Percentiles rank a stretch among this genome's conserved stretches.
These are phyloP conservation scores for Ophiostoma populinum DNA, from an alignment of 2,329 filamentous ascomycete genomes.

Conservation along the genomic window DNA sequence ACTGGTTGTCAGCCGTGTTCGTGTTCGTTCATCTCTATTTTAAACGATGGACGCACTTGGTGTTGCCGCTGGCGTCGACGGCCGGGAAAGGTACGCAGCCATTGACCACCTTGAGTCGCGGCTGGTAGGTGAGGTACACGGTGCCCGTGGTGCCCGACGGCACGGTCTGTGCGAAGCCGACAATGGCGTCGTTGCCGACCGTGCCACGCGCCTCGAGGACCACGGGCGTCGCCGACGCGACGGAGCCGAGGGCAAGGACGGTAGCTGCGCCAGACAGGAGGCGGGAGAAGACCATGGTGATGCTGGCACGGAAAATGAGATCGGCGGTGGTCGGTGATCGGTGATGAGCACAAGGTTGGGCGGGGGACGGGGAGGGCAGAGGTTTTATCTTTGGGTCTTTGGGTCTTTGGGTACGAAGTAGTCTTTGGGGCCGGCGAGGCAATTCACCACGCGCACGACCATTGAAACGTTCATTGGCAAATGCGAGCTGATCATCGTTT, in stretches of 20 bases:
- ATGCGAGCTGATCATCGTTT: too few relatives aligned
- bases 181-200: slow-evolving; percentile 21
- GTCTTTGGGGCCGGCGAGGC: too few relatives aligned
- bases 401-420: too few relatives aligned
- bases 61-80: slow-evolving; percentile 39
- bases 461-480: too few relatives aligned
- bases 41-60: too few relatives aligned
- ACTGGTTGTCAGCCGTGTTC: too few relatives aligned
- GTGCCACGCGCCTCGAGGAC: slow-evolving; percentile 13
- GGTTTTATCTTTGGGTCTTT: too few relatives aligned
- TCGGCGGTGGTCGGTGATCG: too few relatives aligned
- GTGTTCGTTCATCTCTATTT: too few relatives aligned
- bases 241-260: background rate
- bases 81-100: slow-evolving; percentile 47
- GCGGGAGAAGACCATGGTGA: slow-evolving; percentile 6
- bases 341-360: too few relatives aligned
- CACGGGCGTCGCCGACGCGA: slow-evolving; percentile 2
- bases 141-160: slow-evolving; percentile 26
- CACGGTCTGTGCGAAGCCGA: slow-evolving; percentile 35
- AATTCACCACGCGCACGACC: too few relatives aligned
- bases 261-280: slow-evolving; percentile 4
- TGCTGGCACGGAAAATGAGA: background rate
- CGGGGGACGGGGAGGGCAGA: too few relatives aligned
- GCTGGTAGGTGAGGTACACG: slow-evolving; percentile 38
- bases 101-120: slow-evolving; percentile 34